Percentiles rank a stretch among this genome's conserved stretches.
Conservation (phyloP, 176 grass and related monocot genomes). For the Cenchrus purpureus region DNA sequence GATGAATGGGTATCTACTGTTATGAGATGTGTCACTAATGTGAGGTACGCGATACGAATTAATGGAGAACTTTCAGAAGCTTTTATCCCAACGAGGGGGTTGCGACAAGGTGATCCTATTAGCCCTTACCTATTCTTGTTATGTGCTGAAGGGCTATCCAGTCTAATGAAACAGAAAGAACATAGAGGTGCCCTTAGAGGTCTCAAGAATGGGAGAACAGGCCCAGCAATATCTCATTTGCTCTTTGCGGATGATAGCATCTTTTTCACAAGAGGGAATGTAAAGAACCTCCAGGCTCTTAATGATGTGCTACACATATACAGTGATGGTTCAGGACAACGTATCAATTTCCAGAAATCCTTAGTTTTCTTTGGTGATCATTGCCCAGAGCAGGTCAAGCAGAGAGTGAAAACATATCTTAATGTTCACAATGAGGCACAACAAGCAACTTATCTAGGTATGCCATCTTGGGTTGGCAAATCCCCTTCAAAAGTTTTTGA, state of each 20-base stretch:
- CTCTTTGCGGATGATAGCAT: neutral
- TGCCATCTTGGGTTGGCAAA: neutral
- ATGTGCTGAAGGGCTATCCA: neutral
- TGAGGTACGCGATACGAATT: neutral
- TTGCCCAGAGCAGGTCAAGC: neutral
- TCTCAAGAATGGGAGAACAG: neutral
- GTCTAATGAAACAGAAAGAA: neutral
- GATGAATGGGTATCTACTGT: neutral
- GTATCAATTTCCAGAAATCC: neutral
- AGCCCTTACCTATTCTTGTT: neutral
- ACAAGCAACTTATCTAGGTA: neutral
- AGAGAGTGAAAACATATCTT: neutral
- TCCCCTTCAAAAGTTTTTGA: neutral
- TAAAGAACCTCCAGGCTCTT: neutral
- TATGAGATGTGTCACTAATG: neutral
- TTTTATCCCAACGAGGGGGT: neutral
- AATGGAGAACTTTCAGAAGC: neutral
- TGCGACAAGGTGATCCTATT: neutral
- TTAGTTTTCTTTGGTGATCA: neutral
- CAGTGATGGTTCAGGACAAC: neutral
- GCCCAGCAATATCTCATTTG: neutral
- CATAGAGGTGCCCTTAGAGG: neutral
- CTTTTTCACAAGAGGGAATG: neutral
- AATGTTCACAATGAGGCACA: neutral
- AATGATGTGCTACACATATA: neutral